Percentiles rank a stretch among this genome's conserved stretches.
These are phyloP conservation scores for Phytophthora europaea DNA, from an alignment of 352 stramenopile genomes.

Conservation along the genomic window DNA sequence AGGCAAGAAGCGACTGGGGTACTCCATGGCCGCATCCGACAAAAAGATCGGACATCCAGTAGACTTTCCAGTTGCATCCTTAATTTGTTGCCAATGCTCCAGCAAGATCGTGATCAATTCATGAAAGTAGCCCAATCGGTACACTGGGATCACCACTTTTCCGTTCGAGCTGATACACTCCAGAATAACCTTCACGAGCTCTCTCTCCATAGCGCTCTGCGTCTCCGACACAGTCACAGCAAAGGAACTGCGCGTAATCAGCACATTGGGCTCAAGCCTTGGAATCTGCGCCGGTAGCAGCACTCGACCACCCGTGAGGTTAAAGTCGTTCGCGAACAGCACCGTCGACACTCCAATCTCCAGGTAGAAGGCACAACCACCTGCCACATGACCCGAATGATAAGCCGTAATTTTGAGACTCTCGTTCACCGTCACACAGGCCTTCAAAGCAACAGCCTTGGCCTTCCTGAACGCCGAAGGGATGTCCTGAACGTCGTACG, in stretches of 20 bases:
- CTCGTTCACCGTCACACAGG: slow-evolving; percentile 66
- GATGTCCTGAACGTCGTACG: slow-evolving; percentile 77
- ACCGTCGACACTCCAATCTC: slow-evolving; percentile 79
- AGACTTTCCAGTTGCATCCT: slow-evolving; percentile 33
- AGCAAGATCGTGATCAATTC: slow-evolving; percentile 79
- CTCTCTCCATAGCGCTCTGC: slow-evolving; percentile 79
- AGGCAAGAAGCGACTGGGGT: slow-evolving; percentile 65
- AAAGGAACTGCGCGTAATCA: slow-evolving; percentile 82
- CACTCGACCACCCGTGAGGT: slow-evolving; percentile 75
- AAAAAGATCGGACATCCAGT: slow-evolving; percentile 71
- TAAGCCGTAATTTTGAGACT: slow-evolving; percentile 84
- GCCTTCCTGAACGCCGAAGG: slow-evolving; percentile 57
- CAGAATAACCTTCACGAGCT: slow-evolving; percentile 81
- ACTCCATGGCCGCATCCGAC: slow-evolving; percentile 69
- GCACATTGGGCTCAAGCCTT: slow-evolving; percentile 58
- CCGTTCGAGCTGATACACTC: slow-evolving; percentile 79
- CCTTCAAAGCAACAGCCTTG: slow-evolving; percentile 62
- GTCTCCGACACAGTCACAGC: slow-evolving; percentile 89
- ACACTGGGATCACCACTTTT: slow-evolving; percentile 89
- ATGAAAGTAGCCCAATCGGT: slow-evolving; percentile 84
- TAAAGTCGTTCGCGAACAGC: slow-evolving; percentile 85
- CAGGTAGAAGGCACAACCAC: slow-evolving; percentile 82
- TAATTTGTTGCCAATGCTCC: slow-evolving; percentile 79
- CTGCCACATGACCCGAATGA: slow-evolving; percentile 81
- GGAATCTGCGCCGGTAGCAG: slow-evolving; percentile 78